Conservation (phyloP, 495 filamentous ascomycete species). For the Margaritispora aquatica region DNA sequence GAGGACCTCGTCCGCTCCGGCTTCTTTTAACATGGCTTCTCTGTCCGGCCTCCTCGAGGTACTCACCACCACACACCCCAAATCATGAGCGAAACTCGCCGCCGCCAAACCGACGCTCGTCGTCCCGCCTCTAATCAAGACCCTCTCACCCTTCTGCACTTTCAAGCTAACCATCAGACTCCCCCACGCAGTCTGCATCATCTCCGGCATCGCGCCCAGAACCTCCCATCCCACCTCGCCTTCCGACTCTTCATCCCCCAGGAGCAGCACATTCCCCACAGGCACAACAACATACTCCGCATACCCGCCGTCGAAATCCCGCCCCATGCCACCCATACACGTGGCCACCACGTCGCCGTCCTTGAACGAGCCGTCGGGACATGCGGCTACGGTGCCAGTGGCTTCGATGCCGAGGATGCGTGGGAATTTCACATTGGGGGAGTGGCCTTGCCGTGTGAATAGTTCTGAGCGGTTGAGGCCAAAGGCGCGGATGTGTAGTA, state of each 20-base stretch:
- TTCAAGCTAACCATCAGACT: conserved; percentile 32
- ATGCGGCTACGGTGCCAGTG: conserved; percentile 35
- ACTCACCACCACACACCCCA: conserved; percentile 31
- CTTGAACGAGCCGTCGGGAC: conserved; percentile 35
- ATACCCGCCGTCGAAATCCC: conserved; percentile 47
- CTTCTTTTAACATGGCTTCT: conserved; percentile 31
- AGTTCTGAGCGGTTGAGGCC: conserved; percentile 52
- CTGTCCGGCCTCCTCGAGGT: conserved; percentile 36
- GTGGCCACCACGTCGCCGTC: conserved; percentile 40
- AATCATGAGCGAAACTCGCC: conserved; percentile 38
- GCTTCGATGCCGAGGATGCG: conserved; percentile 47
- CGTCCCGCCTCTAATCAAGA: conserved; percentile 47
- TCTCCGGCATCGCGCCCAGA: conserved; percentile 46
- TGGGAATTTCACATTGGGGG: conserved; percentile 37
- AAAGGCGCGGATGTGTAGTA: conserved; percentile 43
- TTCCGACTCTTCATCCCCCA: conserved; percentile 28
- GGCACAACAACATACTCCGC: conserved; percentile 47
- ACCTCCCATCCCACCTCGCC: conserved; percentile 35
- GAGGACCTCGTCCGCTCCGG: conserved; percentile 34
- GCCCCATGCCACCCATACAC: conserved; percentile 47
- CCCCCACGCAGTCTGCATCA: conserved; percentile 50
- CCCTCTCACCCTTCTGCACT: conserved; percentile 34
- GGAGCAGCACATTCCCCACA: conserved; percentile 34
- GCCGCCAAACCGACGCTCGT: conserved; percentile 39
- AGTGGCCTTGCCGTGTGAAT: conserved; percentile 48